These are phyloP conservation scores for Cordyceps javanica DNA, from an alignment of 2,329 filamentous ascomycete species.

Conservation along the genomic window DNA sequence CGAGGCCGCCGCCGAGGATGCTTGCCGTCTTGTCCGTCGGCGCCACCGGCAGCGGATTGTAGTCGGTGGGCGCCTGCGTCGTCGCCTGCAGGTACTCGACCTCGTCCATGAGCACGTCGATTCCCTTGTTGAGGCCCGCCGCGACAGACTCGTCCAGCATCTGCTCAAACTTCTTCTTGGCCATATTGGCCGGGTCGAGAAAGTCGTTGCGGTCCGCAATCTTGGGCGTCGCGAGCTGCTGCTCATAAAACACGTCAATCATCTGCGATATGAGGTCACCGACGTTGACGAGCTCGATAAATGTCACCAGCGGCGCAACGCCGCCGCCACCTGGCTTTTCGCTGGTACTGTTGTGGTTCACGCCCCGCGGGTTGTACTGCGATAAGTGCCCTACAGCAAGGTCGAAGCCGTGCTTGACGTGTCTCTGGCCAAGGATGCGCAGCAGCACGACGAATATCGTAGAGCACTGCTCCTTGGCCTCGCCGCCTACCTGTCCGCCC, in stretches of 20 bases:
- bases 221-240: conserved; percentile 77
- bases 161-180: conserved; percentile 98
- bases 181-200: conserved; percentile 80
- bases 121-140: conserved; percentile 92
- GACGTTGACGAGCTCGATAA: conserved; percentile 95
- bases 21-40: conserved; percentile 20
- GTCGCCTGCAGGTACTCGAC: conserved; percentile 93
- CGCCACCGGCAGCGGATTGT: conserved; percentile 58
- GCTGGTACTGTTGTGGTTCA: conserved; percentile 50
- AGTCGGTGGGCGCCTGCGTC: conserved; percentile 79
- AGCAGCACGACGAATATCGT: conserved; percentile 81
- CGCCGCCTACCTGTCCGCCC: conserved; percentile 71
- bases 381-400: conserved; percentile 88
- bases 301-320: conserved; percentile 88
- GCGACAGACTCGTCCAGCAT: conserved; percentile 97
- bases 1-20: conserved; percentile 28
- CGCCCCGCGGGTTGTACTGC: conserved; percentile 82
- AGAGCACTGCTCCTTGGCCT: conserved; percentile 83
- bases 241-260: conserved; percentile 97
- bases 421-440: conserved; percentile 74
- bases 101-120: conserved; percentile 97
- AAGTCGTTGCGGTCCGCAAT: conserved; percentile 93
- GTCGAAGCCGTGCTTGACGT: conserved; percentile 90
- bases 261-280: conserved; percentile 97
- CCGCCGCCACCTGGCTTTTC: conserved; percentile 43